A percentile compares a stretch with the other conserved stretches of the same genome.
Evolutionary conservation across 2,329 filamentous ascomycete species (phyloP).

Genomic region (Diaporthe sp.): DNA sequence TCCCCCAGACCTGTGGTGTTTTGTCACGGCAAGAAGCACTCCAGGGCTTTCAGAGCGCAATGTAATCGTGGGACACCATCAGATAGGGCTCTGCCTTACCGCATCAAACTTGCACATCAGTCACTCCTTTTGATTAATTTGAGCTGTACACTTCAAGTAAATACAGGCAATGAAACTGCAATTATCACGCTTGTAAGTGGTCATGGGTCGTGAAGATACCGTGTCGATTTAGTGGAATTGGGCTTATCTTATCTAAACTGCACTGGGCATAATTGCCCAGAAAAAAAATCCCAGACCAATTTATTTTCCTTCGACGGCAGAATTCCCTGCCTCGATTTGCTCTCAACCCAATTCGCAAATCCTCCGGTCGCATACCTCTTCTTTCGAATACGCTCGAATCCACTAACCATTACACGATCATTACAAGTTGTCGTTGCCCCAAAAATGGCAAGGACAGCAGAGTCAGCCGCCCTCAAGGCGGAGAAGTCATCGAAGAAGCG

Average conservation of each 20-base stretch:
- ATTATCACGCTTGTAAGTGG: neutral
- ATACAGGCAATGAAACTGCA: neutral
- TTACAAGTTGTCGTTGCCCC: neutral
- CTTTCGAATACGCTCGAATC: neutral
- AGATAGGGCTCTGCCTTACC: too few species aligned
- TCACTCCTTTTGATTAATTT: too few species aligned
- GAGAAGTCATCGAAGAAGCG: conserved; percentile 40
- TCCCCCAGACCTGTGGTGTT: neutral
- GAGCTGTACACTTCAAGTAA: neutral
- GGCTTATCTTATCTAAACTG: conserved; percentile 38
- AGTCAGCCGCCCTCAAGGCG: conserved; percentile 28
- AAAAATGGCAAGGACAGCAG: conserved; percentile 36
- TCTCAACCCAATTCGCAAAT: neutral
- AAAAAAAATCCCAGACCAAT: conserved; percentile 6
- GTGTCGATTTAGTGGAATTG: neutral
- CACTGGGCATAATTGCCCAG: neutral
- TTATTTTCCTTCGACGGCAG: conserved; percentile 34
- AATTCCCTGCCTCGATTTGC: neutral
- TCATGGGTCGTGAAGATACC: neutral
- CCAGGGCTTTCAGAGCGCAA: neutral
- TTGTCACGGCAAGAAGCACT: neutral
- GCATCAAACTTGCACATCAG: neutral
- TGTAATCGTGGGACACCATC: neutral
- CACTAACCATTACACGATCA: neutral
- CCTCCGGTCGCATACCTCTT: neutral